Base-by-base conservation (phyloP, 2,329 filamentous ascomycete genomes). In the Fusarium udum region DNA sequence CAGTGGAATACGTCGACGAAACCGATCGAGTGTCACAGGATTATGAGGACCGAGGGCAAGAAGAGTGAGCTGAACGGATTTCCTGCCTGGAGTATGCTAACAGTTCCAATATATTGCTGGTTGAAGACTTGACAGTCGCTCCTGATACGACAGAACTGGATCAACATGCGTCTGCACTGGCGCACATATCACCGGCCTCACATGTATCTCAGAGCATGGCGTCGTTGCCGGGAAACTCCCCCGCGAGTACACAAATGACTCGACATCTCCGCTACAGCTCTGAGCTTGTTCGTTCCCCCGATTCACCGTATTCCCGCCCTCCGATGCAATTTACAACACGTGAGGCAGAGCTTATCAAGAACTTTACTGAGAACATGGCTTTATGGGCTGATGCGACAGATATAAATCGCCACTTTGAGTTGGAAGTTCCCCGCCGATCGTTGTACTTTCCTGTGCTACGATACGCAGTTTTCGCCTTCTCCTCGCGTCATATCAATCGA, bases 341-440 rank as follows among this genome's bases (percentile, higher is more conserved):
- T 9, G 59, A 61, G 18, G 59, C 59, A 0, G 39, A 45, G 1
- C 6, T 61, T 1, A 6, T 61, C 6, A 61, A 24, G 26, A 61
- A 57, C 24, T 61, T 61, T 7, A 22, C 49, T 0, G 59, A 61
- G 6, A 61, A 61, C 1, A 61, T 61, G 49, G 59, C 59, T 6
- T 14, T 61, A 12, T 61, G 49, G 59, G 59, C 49, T 20, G 59
- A 61, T 7, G 59, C 59, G 5, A 61, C 59, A 11, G 59, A 61
- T 11, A 6, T 57, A 1, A 26, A 61, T 14, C 59, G 59, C 1
- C 59, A 61, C 24, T 61, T 61, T 4, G 59, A 61, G 26, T 7
- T 61, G 5, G 49, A 61, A 3, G 49, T 61, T 18, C 59, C 59
- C 1, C 49, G 59, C 6, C 24, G 59, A 16, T 57, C 59, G 1